Base-by-base conservation (phyloP, 176 grass and related monocot genomes). In the Juncus inflexus region DNA sequence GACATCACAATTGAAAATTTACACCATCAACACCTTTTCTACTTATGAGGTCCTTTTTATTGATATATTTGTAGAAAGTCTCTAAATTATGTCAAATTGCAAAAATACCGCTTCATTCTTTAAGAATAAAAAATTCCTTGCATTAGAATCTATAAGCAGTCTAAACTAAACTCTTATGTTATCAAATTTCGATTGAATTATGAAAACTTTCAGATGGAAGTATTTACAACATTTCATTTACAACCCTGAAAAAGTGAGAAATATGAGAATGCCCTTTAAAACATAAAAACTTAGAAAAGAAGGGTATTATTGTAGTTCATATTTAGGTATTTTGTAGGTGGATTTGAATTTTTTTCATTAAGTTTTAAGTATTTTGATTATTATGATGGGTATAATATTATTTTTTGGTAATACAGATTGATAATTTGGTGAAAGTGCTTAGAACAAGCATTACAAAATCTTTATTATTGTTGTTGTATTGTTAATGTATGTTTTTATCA, bases 381-480 rank as follows among this genome's bases (percentile, higher is more conserved):
- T 7, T 62, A 38, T 53, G 13, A 54, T 78, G 52, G 61, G 40
- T 40, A 11, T 42, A 37, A 40, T 77, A 28, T 60, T 63, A 19
- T 12, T 28, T 55, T 83, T 79, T 43, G 66, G 76, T 40, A 64
- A 3, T 84, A 63, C 1, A 28, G 94, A 99, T 99, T 74, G 94
- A 99, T 82, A 99, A 99, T 84, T 76, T 99, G 67, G 94, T 99
- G 37, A 99, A 92, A 70, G 94, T 85, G 85, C 89, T 62, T 99
- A n/a, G 94, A 85, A 13, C 94, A 99, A 78, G 94, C 94, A 42
- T 63, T 99, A 15, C 94, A 99, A 76, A 99, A 99, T 62, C 88
- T 99, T 66, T 92, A 99, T 82, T 67, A 28, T 28, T 28, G 19
- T 28, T 28, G 19, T 28, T 28, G 19, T 28, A 28, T 1, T 28